Evolutionary conservation across 2,329 filamentous ascomycete genomes (phyloP), one percentile per base, ranked within the genome.

Genomic region (Fusarium citri): DNA sequence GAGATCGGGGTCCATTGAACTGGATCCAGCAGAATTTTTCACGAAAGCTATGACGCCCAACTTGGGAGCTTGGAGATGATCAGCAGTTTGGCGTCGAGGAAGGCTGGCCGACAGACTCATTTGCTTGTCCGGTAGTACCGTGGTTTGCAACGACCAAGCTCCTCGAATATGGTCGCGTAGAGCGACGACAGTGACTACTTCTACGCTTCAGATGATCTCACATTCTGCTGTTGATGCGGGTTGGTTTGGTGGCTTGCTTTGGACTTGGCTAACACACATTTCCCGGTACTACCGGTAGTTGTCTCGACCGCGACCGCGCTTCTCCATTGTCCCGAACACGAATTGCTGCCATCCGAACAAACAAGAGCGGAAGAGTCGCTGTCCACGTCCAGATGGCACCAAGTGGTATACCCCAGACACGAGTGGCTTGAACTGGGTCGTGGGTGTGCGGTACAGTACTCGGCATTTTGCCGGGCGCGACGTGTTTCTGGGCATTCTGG

Each of bases 1-100:
- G 66, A 69, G 66, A 70, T 69, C 66, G 66, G 61, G 47, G 46
- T 30, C n/a, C 16, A 55, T 28, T 11, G 30, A 25, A 40, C 7
- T 40, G 45, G 40, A 20, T 31, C 20, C 16, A 63, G 48, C 43
- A 69, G 37, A 62, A 22, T 57, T 61, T 69, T 69, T 60, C 49
- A 46, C 18, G 23, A 7, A 41, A 61, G 49, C 61, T 61, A 55
- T 55, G 61, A 50, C 64, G 40, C n/a, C 42, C 25, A 20, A 48
- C 6, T 7, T 12, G 40, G 3, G 12, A 50, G 26, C 26, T 43
- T 43, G 45, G 30, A 22, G 26, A 48, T 40, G 37, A 66, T 45
- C 42, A 9, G 18, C 18, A 9, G 9, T 22, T 16, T 41, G 25
- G 16, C 31, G 34, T 6, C 23, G 28, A 43, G 23, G 15, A 15